These are phyloP conservation scores for Russula sp. DNA, from an alignment of 768 basidiomycete species.

Conservation along the genomic window DNA sequence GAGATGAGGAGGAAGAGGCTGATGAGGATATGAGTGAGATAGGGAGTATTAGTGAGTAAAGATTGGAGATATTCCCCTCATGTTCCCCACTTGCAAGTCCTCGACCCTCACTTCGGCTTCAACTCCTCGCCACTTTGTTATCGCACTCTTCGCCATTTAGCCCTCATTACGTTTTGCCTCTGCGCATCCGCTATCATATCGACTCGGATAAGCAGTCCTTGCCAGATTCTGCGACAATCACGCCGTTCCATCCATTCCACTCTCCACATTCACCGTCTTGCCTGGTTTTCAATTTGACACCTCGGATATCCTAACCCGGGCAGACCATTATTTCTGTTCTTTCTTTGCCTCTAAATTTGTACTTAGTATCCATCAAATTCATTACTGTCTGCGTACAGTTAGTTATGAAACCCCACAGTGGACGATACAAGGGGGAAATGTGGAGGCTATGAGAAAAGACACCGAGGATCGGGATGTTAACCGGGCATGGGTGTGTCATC, in stretches of 20 bases:
- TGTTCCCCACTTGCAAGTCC: conserved; percentile 5
- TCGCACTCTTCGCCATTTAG: conserved; percentile 8
- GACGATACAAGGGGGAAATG: not conserved
- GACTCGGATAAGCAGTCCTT: conserved; percentile 6
- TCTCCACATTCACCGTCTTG: conserved; percentile 1
- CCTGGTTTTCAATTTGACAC: conserved; percentile 8
- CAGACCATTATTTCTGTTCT: conserved; percentile 7
- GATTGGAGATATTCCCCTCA: conserved; percentile 25
- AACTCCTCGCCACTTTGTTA: conserved; percentile 5
- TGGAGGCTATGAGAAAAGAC: not conserved
- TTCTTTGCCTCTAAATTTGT: conserved; percentile 10
- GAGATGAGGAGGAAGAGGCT: conserved; percentile 65
- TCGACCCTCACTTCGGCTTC: not conserved
- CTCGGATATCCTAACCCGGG: conserved; percentile 23
- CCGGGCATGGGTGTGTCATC: conserved; percentile 1
- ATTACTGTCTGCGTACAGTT: conserved; percentile 11
- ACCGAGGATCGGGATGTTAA: not conserved
- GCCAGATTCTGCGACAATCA: conserved; percentile 4
- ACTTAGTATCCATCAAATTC: conserved; percentile 18
- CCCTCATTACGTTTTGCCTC: not conserved
- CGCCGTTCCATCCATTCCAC: not conserved
- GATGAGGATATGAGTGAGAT: conserved; percentile 86
- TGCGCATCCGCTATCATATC: conserved; percentile 16
- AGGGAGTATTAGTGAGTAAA: conserved; percentile 72
- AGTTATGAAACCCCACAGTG: not conserved